Base-by-base conservation (phyloP, 257 asterid species). In the Solanum appendiculatum region DNA sequence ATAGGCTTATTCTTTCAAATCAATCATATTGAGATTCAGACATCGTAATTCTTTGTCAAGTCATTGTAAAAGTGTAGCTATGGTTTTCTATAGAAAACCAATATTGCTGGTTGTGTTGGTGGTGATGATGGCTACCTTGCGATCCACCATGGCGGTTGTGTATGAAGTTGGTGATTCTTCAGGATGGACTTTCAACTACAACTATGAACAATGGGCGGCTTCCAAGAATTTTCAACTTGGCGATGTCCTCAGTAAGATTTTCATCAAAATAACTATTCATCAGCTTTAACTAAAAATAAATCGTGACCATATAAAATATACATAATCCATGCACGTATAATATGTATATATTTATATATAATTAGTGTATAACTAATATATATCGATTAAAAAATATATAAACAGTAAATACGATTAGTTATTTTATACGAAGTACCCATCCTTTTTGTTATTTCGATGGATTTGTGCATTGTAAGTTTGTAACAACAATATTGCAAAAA, bases 1-100 rank as follows among this genome's bases (percentile, higher is more conserved):
- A 75, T 11, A 23, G 4, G 12, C 56, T n/a, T 9, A 6, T 12
- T 39, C 18, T 16, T 51, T 42, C 44, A 69, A 31, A 16, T 20
- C 3, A 9, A 0, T 15, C 15, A 0, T 31, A 6, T 1, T 29
- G 1, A 29, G 4, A 68, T 0, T 29, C 2, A 14, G 21, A 64
- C 0, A 1, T 6, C 36, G 13, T 66, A 66, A 66, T 27, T 66
- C 1, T 66, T 66, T 2, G 9, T 66, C 27, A 31, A 31, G 1
- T 16, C 1, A 1, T 51, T 3, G 20, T 12, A 27, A 27, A 25
- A 64, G 34, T 25, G 7, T 77, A 25, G 25, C 9, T 80, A 82
- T 82, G 85, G 5, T 31, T 82, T 51, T 48, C 85, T 29, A 18
- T 5, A 15, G 25, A 82, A 82, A 29, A 16, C 18, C 10, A 82